phyloP scores from a whole-genome alignment of 805 yeast species.

The Wickerhamiella lipophila region DNA sequence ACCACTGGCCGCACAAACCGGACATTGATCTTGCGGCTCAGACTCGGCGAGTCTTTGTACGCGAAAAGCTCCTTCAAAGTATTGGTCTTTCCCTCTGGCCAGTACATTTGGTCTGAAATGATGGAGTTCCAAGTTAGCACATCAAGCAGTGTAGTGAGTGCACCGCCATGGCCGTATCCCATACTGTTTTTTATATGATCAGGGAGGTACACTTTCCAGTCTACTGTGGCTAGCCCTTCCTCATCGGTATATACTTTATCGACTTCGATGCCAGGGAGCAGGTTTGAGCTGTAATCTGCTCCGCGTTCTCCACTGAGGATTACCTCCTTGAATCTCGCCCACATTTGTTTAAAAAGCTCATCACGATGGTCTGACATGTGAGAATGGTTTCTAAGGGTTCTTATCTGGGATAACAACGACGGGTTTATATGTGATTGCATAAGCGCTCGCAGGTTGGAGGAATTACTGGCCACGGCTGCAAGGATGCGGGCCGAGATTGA shows the following conservation, averaged over 20 bases:
- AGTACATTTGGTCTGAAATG: constrained; percentile 22
- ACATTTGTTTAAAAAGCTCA: background rate
- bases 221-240: constrained; percentile 17
- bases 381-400: no score
- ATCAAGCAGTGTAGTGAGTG: constrained; percentile 24
- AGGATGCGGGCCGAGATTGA: no score
- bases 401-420: background rate
- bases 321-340: background rate
- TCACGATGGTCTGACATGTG: background rate
- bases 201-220: constrained; percentile 18
- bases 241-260: constrained; percentile 13
- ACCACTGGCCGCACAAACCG: constrained; percentile 7
- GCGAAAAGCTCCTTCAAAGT: constrained; percentile 14
- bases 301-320: background rate
- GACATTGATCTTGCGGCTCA: constrained; percentile 10
- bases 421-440: background rate
- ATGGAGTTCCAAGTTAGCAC: constrained; percentile 19
- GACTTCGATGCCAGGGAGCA: background rate
- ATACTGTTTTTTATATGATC: constrained; percentile 17
- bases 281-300: background rate
- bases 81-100: constrained; percentile 13
- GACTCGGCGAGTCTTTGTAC: background rate
- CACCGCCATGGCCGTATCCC: constrained; percentile 27
- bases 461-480: no score
- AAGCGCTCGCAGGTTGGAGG: background rate